Percentiles rank a stretch among this genome's conserved stretches.
phyloP scores from a whole-genome alignment of 1,284 basidiomycete species.

The Apiotrichum porosum region DNA sequence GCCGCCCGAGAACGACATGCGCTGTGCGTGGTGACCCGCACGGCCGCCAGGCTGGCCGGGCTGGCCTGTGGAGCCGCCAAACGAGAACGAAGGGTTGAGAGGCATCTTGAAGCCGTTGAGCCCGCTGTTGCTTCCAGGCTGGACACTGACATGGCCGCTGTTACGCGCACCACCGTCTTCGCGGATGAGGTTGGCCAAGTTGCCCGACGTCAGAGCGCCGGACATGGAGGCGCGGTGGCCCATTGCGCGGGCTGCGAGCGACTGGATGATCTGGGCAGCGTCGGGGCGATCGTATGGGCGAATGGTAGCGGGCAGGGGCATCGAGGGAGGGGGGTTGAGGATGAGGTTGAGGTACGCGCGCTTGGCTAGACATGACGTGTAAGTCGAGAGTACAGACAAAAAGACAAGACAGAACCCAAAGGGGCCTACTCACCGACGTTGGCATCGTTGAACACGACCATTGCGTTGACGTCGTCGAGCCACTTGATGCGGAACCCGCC shows the following conservation, averaged over 20 bases:
- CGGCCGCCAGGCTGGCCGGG: neutral
- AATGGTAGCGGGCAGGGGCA: conserved; percentile 63
- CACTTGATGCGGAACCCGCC: conserved; percentile 99
- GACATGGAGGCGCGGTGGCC: conserved; percentile 41
- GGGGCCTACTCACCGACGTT: conserved; percentile 48
- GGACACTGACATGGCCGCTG: neutral
- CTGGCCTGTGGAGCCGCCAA: conserved; percentile 12
- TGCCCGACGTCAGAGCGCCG: conserved; percentile 19
- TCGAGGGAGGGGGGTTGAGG: conserved; percentile 70
- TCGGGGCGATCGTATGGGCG: conserved; percentile 92
- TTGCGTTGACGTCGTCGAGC: conserved; percentile 91
- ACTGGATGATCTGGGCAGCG: conserved; percentile 81
- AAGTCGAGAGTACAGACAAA: conserved; percentile 14
- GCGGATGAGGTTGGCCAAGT: conserved; percentile 9
- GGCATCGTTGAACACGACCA: conserved; percentile 80
- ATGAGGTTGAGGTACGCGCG: conserved; percentile 87
- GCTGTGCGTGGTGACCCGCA: conserved; percentile 1
- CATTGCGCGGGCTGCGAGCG: conserved; percentile 60
- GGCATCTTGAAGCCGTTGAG: conserved; percentile 32
- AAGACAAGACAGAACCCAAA: too few relatives aligned
- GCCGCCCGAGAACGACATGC: conserved; percentile 8
- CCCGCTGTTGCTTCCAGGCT: conserved; percentile 4
- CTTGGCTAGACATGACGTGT: conserved; percentile 60
- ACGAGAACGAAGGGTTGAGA: conserved; percentile 18
- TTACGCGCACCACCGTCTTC: conserved; percentile 4